Evolutionary conservation across 1,284 basidiomycete species (phyloP).

Genomic region (Ceratobasidium sp.): DNA sequence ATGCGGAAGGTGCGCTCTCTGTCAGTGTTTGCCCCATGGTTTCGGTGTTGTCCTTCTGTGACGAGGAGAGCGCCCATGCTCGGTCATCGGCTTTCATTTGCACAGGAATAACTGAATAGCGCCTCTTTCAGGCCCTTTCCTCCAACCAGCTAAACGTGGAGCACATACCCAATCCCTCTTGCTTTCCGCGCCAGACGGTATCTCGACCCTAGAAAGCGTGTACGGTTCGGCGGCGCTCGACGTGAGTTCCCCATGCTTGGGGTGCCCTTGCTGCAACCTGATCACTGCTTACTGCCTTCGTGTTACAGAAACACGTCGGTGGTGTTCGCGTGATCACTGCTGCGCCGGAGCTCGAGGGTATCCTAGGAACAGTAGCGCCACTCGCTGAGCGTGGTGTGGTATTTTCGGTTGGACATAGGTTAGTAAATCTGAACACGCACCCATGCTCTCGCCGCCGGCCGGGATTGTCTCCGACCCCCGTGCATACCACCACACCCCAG

Average conservation of each 20-base stretch:
- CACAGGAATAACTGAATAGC: background rate
- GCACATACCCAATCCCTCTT: slow-evolving; percentile 78
- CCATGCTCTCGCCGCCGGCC: slow-evolving; percentile 4
- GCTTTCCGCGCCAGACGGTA: slow-evolving; percentile 64
- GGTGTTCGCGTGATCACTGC: slow-evolving; percentile 85
- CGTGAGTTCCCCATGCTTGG: slow-evolving; percentile 10
- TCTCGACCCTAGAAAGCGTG: slow-evolving; percentile 66
- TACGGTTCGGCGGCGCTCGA: slow-evolving; percentile 62
- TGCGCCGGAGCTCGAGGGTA: slow-evolving; percentile 85
- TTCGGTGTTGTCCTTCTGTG: background rate
- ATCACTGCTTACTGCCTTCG: background rate
- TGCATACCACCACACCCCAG: no score
- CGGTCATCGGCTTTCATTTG: slow-evolving; percentile 7
- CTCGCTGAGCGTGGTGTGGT: slow-evolving; percentile 71
- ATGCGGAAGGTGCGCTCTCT: slow-evolving; percentile 35
- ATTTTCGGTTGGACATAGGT: slow-evolving; percentile 89
- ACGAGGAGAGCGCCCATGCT: background rate
- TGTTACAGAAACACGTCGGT: slow-evolving; percentile 49
- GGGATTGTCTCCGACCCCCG: background rate
- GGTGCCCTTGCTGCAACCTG: background rate
- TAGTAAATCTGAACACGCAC: slow-evolving; percentile 43
- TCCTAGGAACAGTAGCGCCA: slow-evolving; percentile 69
- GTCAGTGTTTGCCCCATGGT: slow-evolving; percentile 1
- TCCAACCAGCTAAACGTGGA: slow-evolving; percentile 78
- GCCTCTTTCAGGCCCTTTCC: slow-evolving; percentile 69